phyloP scores from a whole-genome alignment of 441 rosid species.

The Corymbia calophylla region DNA sequence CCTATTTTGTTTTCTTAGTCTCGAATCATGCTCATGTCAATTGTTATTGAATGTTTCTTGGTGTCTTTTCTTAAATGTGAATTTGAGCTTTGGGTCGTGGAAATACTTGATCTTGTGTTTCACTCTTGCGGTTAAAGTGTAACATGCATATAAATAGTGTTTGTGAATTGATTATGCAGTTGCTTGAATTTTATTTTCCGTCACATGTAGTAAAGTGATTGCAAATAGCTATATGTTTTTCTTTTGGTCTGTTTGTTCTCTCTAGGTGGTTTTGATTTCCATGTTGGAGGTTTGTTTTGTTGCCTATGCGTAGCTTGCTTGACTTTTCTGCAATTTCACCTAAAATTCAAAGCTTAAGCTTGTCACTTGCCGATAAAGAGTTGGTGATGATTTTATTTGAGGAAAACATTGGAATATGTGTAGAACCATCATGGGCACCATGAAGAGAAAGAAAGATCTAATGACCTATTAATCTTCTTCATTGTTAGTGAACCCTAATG shows the following conservation, averaged over 20 bases:
- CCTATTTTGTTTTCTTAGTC: too few relatives aligned
- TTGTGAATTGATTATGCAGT: too few relatives aligned
- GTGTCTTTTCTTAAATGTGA: too few relatives aligned
- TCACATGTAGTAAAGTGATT: too few relatives aligned
- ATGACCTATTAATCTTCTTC: neutral
- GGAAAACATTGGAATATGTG: neutral
- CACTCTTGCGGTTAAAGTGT: too few relatives aligned
- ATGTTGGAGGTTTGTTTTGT: neutral
- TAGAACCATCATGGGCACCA: neutral
- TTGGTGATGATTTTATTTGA: neutral
- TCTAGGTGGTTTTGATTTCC: neutral
- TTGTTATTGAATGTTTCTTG: too few relatives aligned
- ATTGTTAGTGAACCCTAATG: neutral
- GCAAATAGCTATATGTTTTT: too few relatives aligned
- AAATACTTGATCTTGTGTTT: too few relatives aligned
- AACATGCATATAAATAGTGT: too few relatives aligned
- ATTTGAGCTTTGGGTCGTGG: too few relatives aligned
- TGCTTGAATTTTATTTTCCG: too few relatives aligned
- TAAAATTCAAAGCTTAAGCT: neutral
- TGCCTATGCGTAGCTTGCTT: neutral
- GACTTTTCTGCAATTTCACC: neutral
- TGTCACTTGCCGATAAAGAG: neutral
- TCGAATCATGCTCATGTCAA: too few relatives aligned
- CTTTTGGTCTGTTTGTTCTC: neutral
- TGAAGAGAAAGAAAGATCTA: neutral